Conservation (phyloP, 2,329 filamentous ascomycete genomes). For the Aspergillus neoniger region DNA sequence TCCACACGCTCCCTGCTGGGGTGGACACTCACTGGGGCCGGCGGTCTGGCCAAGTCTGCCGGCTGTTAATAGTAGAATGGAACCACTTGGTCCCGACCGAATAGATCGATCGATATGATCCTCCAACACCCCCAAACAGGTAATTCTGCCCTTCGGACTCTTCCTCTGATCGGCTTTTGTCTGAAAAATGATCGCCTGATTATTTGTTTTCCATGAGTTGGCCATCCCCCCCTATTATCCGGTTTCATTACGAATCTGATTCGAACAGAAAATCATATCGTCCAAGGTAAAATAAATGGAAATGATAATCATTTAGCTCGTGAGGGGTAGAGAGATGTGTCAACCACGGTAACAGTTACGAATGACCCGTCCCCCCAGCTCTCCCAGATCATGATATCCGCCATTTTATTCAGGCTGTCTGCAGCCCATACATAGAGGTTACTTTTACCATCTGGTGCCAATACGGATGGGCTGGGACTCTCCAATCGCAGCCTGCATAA, state of each 20-base stretch:
- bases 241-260: not conserved
- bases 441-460: not conserved
- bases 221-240: not conserved
- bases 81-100: conserved; percentile 12
- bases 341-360: conserved; percentile 5
- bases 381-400: conserved; percentile 3
- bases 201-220: not conserved
- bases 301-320: not conserved
- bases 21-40: conserved; percentile 10
- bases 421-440: too few relatives aligned
- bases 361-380: not conserved
- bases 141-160: not conserved
- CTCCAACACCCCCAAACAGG: not conserved
- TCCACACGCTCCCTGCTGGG: conserved; percentile 9
- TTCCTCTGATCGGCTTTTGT: not conserved
- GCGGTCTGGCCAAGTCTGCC: conserved; percentile 24
- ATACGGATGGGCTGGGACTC: conserved; percentile 1
- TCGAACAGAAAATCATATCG: not conserved
- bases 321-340: not conserved
- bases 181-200: not conserved
- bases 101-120: conserved; percentile 13
- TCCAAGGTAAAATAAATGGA: too few relatives aligned
- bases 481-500: conserved; percentile 12
- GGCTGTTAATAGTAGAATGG: conserved; percentile 19
- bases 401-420: not conserved